Evolutionary conservation across 208 protist species (phyloP), one percentile per base, ranked within the genome.

Genomic region (Crithidia sp.): DNA sequence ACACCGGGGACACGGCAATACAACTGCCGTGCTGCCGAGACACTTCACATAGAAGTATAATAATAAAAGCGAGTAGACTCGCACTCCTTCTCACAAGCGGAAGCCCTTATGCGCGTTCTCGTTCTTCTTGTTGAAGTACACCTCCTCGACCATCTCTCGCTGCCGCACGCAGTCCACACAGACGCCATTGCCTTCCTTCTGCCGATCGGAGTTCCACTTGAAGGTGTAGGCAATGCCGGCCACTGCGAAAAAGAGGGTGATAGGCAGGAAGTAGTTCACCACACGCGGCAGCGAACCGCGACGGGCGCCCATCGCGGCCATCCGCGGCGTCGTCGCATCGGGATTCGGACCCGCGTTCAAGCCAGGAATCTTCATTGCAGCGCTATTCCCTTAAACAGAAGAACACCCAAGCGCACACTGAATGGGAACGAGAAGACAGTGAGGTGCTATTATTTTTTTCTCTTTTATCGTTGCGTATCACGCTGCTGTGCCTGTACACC

Each of bases 91-190:
- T 81, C 70, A 95, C 50, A 92, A 28, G 17, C 90, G 77, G 67
- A 83, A 83, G 37, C 83, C 81, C 76, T 85, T 93, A 37, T 89
- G 80, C 13, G 84, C 54, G 6, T 13, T 19, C n/a, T 79, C 52
- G 64, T 68, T 78, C 64, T 74, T 74, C 67, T 93, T 94, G 52
- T 71, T 81, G 40, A 85, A 88, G 71, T 96, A 96, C 9, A 96
- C 74, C 62, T 96, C 88, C 53, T 96, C 87, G 55, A 90, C 81
- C 67, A 96, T 96, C 73, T 92, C 87, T n/a, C 84, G 77, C 75
- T 96, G 91, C 7, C 88, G 88, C 37, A 73, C 85, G 58, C 91
- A 96, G 74, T 93, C 85, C 10, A 96, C 67, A 72, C 91, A 96
- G 10, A 94, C 71, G 67, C 91, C 92, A 28, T 81, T 74, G 39